phyloP scores from a whole-genome alignment of 352 stramenopile species.

The Thraustotheca clavata region DNA sequence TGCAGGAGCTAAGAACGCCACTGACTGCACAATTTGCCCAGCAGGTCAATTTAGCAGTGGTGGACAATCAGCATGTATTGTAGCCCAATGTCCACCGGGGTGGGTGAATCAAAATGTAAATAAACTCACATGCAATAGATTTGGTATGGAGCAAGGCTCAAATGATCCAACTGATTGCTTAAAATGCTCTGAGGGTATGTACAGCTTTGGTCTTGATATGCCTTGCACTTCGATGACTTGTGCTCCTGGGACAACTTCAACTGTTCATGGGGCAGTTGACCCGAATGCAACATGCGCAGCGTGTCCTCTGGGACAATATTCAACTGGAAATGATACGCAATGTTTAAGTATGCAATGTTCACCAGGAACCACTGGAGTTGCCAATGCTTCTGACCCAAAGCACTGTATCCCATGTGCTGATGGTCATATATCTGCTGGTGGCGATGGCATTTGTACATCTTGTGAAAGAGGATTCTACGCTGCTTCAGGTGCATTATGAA shows the following conservation, averaged over 20 bases:
- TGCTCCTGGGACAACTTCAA: background rate
- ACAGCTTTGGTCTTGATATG: background rate
- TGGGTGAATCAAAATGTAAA: slow-evolving; percentile 28
- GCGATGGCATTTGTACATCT: background rate
- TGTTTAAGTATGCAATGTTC: background rate
- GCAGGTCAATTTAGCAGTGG: slow-evolving; percentile 30
- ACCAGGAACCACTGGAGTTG: background rate
- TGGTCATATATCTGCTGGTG: background rate
- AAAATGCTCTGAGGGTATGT: background rate
- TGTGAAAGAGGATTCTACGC: background rate
- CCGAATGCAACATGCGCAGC: background rate
- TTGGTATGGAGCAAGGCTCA: slow-evolving; percentile 3
- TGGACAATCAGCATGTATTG: slow-evolving; percentile 24
- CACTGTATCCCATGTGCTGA: background rate
- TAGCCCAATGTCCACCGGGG: slow-evolving; percentile 25
- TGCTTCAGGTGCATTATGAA: background rate
- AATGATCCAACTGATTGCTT: slow-evolving; percentile 10
- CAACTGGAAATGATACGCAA: background rate
- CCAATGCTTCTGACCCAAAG: background rate
- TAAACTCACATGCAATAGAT: too few species aligned
- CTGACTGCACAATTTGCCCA: slow-evolving; percentile 32
- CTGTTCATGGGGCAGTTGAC: background rate
- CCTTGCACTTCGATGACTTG: background rate
- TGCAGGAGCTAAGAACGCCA: slow-evolving; percentile 27
- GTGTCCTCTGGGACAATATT: background rate